Percentiles rank a stretch among this genome's conserved stretches.
These are phyloP conservation scores for Pythium inflatum DNA, from an alignment of 352 stramenopile genomes.

Conservation along the genomic window DNA sequence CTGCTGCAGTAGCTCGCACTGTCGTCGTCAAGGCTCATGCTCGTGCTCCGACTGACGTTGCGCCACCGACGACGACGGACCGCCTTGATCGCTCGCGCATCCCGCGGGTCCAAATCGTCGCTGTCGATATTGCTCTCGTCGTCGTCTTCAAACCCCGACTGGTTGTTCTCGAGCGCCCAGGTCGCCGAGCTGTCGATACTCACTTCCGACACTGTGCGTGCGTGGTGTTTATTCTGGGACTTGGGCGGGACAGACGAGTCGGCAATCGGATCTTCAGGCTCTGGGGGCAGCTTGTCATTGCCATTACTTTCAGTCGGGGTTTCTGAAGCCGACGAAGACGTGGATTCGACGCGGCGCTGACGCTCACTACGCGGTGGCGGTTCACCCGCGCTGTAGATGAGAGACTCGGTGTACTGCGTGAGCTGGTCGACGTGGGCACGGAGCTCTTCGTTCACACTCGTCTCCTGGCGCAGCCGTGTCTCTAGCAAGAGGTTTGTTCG, in stretches of 20 bases:
- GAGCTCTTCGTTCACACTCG: slow-evolving; percentile 61
- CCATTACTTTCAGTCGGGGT: background rate
- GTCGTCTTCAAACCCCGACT: slow-evolving; percentile 25
- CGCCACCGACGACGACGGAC: slow-evolving; percentile 18
- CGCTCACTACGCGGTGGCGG: background rate
- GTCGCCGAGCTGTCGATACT: slow-evolving; percentile 29
- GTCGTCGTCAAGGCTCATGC: slow-evolving; percentile 30
- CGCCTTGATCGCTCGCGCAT: slow-evolving; percentile 6
- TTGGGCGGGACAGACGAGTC: background rate
- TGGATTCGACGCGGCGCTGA: slow-evolving; percentile 6
- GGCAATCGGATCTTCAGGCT: background rate
- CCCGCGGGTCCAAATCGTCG: slow-evolving; percentile 16
- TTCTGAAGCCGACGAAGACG: slow-evolving; percentile 6
- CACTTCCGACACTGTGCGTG: slow-evolving; percentile 11
- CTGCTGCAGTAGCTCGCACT: slow-evolving; percentile 31
- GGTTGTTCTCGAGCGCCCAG: slow-evolving; percentile 30
- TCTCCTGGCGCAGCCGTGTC: slow-evolving; percentile 68
- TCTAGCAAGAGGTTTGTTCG: slow-evolving; percentile 68
- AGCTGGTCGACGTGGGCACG: slow-evolving; percentile 72
- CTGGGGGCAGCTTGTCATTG: background rate
- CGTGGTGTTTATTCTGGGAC: background rate
- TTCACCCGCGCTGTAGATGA: slow-evolving; percentile 41
- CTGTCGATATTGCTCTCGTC: slow-evolving; percentile 29
- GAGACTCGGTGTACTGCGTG: slow-evolving; percentile 70
- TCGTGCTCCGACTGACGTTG: slow-evolving; percentile 26